Evolutionary conservation across 2,329 filamentous ascomycete genomes (phyloP).

Genomic region (Ascochyta koolunga): DNA sequence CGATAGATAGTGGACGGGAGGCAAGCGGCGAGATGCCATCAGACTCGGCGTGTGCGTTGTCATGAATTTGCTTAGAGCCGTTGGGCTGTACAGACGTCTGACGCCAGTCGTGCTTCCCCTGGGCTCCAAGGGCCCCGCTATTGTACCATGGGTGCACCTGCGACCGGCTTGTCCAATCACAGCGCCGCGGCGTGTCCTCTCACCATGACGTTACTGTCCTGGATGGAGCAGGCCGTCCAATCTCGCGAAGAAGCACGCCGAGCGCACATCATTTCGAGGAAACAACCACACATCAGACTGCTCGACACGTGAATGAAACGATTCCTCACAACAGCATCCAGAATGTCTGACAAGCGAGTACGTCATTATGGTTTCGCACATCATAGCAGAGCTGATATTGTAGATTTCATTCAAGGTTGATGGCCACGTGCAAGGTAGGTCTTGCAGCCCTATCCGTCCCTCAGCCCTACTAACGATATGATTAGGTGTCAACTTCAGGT

Average conservation of each 20-base stretch:
- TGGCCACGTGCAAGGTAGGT: slow-evolving; percentile 53
- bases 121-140: slow-evolving; percentile 2
- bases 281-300: neutral
- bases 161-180: slow-evolving; percentile 4
- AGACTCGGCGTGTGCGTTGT: neutral
- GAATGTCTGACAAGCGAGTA: slow-evolving; percentile 45
- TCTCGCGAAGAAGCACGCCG: neutral
- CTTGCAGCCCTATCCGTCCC: neutral
- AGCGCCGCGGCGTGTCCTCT: neutral
- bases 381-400: slow-evolving; percentile 24
- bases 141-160: slow-evolving; percentile 2
- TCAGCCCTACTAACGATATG: neutral
- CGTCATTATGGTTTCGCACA: slow-evolving; percentile 16
- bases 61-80: neutral
- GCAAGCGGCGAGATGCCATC: neutral
- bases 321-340: slow-evolving; percentile 36
- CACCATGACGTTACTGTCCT: slow-evolving; percentile 23
- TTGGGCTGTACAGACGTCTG: neutral
- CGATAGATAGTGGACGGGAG: neutral
- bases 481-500: slow-evolving; percentile 58
- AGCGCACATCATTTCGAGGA: neutral
- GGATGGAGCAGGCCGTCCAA: neutral
- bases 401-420: slow-evolving; percentile 57
- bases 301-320: slow-evolving; percentile 25
- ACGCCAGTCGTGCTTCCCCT: slow-evolving; percentile 4